phyloP scores from a whole-genome alignment of 306 rosid species.

The cucumber (Cucumis sativus) region DNA sequence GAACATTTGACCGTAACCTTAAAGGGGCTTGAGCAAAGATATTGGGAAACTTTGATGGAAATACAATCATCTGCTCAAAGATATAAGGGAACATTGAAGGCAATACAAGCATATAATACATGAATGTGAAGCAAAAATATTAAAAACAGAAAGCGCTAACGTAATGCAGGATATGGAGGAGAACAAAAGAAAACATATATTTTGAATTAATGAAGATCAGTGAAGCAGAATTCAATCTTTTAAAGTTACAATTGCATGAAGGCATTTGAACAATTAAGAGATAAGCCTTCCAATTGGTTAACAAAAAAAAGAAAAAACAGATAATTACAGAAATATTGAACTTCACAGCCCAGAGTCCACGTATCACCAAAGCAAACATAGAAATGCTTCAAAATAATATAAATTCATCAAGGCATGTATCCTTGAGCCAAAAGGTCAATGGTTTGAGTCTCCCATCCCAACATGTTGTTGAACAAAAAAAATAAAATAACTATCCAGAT shows the following conservation, averaged over 20 bases:
- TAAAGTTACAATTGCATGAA: background rate
- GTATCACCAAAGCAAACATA: background rate
- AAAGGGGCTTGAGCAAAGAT: conserved; percentile 82
- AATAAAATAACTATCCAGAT: background rate
- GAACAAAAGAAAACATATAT: background rate
- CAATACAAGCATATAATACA: conserved; percentile 67
- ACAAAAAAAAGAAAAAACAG: background rate
- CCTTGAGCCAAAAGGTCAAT: no score
- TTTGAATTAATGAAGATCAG: background rate
- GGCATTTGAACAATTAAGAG: background rate
- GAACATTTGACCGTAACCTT: conserved; percentile 86
- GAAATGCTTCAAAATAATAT: background rate
- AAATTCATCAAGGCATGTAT: no score
- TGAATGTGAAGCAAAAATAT: background rate
- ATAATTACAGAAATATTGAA: background rate
- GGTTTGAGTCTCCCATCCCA: no score
- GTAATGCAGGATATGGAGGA: background rate
- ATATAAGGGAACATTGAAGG: conserved; percentile 77
- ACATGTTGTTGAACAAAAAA: no score
- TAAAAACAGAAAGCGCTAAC: background rate
- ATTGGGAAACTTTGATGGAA: conserved; percentile 87
- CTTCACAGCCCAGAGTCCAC: background rate
- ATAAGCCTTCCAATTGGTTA: background rate
- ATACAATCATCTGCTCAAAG: conserved; percentile 82
- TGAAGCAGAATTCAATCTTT: background rate